Evolutionary conservation across 495 filamentous ascomycete species (phyloP).

Genomic region (Cudoniella acicularis): DNA sequence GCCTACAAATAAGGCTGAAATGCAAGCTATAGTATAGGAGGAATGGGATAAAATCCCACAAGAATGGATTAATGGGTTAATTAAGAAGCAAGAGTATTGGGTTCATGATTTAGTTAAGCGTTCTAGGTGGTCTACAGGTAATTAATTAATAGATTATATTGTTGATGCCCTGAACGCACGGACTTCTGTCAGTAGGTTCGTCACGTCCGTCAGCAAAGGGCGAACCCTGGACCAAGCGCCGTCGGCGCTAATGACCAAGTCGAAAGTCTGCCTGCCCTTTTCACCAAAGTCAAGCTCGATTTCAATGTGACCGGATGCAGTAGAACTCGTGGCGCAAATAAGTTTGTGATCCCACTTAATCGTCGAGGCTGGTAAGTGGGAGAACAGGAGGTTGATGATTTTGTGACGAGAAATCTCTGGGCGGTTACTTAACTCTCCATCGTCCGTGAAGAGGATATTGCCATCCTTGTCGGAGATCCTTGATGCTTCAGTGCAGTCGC

Average conservation of each 20-base stretch:
- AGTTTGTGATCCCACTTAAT: slow-evolving; percentile 46
- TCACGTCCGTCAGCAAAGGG: no score
- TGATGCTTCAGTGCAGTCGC: slow-evolving; percentile 35
- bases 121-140: no score
- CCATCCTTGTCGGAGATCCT: slow-evolving; percentile 36
- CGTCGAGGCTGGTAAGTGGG: slow-evolving; percentile 30
- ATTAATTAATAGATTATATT: no score
- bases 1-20: no score
- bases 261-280: slow-evolving; percentile 29
- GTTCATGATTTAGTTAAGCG: no score
- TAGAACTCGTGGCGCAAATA: background rate
- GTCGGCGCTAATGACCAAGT: slow-evolving; percentile 44
- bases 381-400: slow-evolving; percentile 39
- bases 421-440: slow-evolving; percentile 26
- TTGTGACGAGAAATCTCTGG: slow-evolving; percentile 47
- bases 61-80: no score
- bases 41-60: no score
- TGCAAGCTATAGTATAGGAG: no score
- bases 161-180: no score
- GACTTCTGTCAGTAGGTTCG: no score
- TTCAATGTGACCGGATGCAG: slow-evolving; percentile 23
- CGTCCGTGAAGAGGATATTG: slow-evolving; percentile 34
- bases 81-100: no score
- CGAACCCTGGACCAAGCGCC: no score
- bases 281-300: slow-evolving; percentile 34